A percentile compares a stretch with the other conserved stretches of the same genome.
Evolutionary conservation across 2,329 filamentous ascomycete species (phyloP).

Genomic region (Trichoderma breve): DNA sequence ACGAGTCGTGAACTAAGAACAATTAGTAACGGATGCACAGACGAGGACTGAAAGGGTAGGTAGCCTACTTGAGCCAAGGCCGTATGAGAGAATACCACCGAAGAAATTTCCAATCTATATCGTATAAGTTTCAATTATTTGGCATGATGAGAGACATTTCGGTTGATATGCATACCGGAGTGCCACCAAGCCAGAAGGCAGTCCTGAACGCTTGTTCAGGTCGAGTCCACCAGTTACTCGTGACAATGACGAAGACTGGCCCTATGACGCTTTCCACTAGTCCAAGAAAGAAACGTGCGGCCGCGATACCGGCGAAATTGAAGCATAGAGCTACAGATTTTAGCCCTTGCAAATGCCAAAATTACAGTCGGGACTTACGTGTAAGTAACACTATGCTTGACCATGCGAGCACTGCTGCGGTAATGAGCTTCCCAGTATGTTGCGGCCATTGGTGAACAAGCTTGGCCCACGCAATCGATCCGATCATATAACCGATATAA

Average conservation of each 20-base stretch:
- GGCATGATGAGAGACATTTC: rapidly evolving
- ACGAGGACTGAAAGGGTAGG: neutral
- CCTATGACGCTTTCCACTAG: neutral
- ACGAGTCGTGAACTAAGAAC: neutral
- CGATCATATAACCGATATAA: neutral
- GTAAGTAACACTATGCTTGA: neutral
- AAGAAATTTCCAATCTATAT: neutral
- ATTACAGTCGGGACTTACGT: neutral
- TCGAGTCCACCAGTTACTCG: neutral
- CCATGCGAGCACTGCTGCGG: neutral
- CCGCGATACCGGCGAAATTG: neutral
- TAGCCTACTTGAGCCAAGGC: neutral
- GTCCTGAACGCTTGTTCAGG: neutral
- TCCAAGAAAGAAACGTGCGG: neutral
- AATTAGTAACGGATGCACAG: neutral
- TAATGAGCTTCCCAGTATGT: neutral
- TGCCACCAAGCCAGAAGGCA: neutral
- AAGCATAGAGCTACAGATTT: neutral
- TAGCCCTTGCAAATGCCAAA: neutral
- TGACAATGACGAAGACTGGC: neutral
- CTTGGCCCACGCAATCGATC: neutral
- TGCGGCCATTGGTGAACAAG: neutral
- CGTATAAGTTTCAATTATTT: neutral
- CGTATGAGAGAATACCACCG: neutral
- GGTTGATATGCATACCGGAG: neutral